phyloP scores from a whole-genome alignment of 345 rosid genomes.

The Euphorbia peplus region DNA sequence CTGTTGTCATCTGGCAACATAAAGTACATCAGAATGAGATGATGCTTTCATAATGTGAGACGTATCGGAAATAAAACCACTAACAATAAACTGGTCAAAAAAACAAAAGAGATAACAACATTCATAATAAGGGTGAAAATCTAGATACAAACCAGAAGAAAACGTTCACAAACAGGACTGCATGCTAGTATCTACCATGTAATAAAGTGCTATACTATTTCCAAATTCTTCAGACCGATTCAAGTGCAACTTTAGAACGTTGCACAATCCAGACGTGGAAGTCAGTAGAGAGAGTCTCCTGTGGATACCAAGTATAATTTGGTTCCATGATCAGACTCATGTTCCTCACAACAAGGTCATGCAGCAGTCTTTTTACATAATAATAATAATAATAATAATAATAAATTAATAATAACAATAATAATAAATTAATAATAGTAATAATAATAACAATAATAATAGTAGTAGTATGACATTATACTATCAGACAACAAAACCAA shows the following conservation, averaged over 20 bases:
- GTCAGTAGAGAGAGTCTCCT: not conserved
- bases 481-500: not conserved
- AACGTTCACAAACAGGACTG: not conserved
- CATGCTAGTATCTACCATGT: not conserved
- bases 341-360: not conserved
- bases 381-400: too few relatives aligned
- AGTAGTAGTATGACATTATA: not conserved
- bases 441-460: too few relatives aligned
- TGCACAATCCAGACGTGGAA: not conserved
- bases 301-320: not conserved
- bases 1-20: conserved; percentile 79
- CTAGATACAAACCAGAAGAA: not conserved
- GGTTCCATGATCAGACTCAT: not conserved
- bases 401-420: too few relatives aligned
- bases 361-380: not conserved
- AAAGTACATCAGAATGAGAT: conserved; percentile 14
- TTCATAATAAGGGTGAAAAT: not conserved
- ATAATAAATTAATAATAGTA: too few relatives aligned
- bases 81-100: not conserved
- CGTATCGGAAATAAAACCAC: conserved; percentile 1
- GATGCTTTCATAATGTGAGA: not conserved
- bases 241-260: not conserved
- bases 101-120: not conserved
- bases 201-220: not conserved
- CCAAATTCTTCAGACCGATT: not conserved